These are phyloP conservation scores for Lachnellula subtilissima DNA, from an alignment of 2,329 filamentous ascomycete species.

Conservation along the genomic window DNA sequence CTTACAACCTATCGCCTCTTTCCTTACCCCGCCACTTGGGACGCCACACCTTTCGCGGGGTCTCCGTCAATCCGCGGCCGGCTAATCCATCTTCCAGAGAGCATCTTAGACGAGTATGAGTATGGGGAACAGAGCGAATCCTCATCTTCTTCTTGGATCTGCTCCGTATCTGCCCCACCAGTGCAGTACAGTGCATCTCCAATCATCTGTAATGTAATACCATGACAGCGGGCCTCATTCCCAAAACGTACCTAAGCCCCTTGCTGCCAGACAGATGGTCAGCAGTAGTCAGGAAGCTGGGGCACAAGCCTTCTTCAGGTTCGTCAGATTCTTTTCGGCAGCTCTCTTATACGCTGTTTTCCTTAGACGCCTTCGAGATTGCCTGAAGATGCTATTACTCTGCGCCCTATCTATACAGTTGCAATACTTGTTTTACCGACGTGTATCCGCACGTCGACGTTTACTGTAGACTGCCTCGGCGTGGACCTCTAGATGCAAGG, in stretches of 20 bases:
- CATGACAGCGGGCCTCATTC: neutral
- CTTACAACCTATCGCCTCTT: neutral
- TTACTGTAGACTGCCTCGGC: no score
- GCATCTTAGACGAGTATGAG: neutral
- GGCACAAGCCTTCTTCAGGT: neutral
- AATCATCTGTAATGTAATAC: neutral
- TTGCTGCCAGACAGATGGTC: neutral
- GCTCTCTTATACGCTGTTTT: slow-evolving; percentile 11
- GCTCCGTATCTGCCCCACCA: neutral
- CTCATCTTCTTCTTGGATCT: neutral
- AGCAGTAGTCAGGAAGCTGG: neutral
- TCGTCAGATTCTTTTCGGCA: slow-evolving; percentile 1
- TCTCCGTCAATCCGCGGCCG: neutral
- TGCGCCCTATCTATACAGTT: no score
- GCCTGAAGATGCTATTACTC: no score
- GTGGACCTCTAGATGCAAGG: neutral
- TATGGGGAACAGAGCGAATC: neutral
- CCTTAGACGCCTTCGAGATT: neutral
- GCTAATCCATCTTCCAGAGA: neutral
- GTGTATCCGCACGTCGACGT: neutral
- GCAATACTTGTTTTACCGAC: no score
- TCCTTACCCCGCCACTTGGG: neutral
- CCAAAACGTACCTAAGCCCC: neutral
- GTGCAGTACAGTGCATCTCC: neutral
- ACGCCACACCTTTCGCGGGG: neutral